Evolutionary conservation across 768 basidiomycete genomes (phyloP).

Genomic region (Pulveroboletus ravenelii): DNA sequence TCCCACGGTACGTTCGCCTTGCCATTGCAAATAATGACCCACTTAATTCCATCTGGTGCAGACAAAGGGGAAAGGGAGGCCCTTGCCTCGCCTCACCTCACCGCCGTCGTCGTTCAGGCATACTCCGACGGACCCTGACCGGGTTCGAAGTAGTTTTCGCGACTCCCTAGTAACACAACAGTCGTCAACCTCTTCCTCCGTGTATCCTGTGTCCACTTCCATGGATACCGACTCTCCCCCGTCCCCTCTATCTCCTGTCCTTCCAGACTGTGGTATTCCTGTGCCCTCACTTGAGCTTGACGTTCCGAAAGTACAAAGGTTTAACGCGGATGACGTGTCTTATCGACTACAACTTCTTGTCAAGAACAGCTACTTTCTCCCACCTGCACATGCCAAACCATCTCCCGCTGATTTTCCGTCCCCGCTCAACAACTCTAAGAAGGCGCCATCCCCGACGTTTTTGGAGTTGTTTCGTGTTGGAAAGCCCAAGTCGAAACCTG

Average conservation of each 20-base stretch:
- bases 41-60: conserved; percentile 18
- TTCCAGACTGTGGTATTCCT: conserved; percentile 39
- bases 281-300: conserved; percentile 47
- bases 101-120: conserved; percentile 33
- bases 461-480: conserved; percentile 69
- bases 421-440: conserved; percentile 32
- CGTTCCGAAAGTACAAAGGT: conserved; percentile 45
- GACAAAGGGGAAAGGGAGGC: conserved; percentile 35
- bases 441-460: conserved; percentile 48
- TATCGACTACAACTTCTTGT: conserved; percentile 80
- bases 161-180: conserved; percentile 56
- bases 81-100: conserved; percentile 33
- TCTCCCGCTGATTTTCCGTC: conserved; percentile 59
- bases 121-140: conserved; percentile 22
- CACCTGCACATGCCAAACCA: conserved; percentile 83
- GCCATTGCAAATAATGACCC: conserved; percentile 10
- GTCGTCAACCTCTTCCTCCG: conserved; percentile 67
- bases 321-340: conserved; percentile 73
- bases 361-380: conserved; percentile 85
- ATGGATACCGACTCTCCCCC: conserved; percentile 60
- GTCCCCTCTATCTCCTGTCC: conserved; percentile 55
- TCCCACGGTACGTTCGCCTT: conserved; percentile 19
- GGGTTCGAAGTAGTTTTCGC: conserved; percentile 52
- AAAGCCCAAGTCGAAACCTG: conserved; percentile 61
- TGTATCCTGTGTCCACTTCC: conserved; percentile 72